These are phyloP conservation scores for Sutorius australiensis DNA, from an alignment of 768 basidiomycete species.

Conservation along the genomic window DNA sequence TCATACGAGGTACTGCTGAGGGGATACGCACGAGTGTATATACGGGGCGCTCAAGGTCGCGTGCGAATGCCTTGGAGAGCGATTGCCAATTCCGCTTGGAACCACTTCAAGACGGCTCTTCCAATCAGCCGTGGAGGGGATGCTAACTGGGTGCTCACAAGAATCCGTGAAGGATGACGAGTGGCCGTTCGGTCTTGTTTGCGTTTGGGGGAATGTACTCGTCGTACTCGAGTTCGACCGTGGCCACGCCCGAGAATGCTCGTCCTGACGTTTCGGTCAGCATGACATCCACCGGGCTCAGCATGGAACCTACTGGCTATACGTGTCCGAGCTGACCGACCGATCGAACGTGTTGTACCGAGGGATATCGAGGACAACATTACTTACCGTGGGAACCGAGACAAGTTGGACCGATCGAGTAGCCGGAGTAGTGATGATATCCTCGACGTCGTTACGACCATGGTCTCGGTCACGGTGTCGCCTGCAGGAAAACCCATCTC, in stretches of 20 bases:
- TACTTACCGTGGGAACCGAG: neutral
- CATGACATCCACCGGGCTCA: neutral
- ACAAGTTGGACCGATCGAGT: neutral
- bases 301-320: constrained; percentile 3
- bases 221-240: constrained; percentile 33
- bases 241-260: constrained; percentile 10
- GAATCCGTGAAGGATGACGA: constrained; percentile 62
- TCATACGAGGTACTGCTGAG: neutral
- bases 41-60: constrained; percentile 60
- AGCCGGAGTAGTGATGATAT: neutral
- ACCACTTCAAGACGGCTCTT: constrained; percentile 45
- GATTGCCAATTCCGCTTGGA: constrained; percentile 90
- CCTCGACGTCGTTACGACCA: constrained; percentile 14
- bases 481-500: constrained; percentile 43
- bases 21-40: constrained; percentile 59
- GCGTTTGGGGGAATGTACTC: constrained; percentile 25
- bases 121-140: constrained; percentile 1
- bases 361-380: constrained; percentile 13
- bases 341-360: neutral
- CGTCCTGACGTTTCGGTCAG: constrained; percentile 22
- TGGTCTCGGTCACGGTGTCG: constrained; percentile 56
- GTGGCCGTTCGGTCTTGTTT: constrained; percentile 37
- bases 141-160: constrained; percentile 41
- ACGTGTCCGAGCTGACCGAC: neutral
- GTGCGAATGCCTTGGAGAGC: constrained; percentile 70